These are phyloP conservation scores for Aspergillus awamori DNA, from an alignment of 2,329 filamentous ascomycete genomes.

Conservation along the genomic window DNA sequence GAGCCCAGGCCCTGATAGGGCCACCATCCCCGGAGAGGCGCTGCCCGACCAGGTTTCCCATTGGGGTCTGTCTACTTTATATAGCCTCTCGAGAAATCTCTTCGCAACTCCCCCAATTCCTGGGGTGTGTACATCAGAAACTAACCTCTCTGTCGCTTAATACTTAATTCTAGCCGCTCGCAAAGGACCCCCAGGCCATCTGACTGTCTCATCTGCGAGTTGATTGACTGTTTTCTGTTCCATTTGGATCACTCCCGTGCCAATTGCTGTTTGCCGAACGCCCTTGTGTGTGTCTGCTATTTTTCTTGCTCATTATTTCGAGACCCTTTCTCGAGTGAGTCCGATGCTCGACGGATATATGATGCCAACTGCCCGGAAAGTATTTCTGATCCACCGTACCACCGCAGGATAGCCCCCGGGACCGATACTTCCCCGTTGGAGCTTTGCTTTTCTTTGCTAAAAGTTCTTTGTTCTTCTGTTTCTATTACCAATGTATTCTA, in stretches of 20 bases:
- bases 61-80: conserved; percentile 23
- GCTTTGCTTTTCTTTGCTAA: conserved; percentile 17
- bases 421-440: conserved; percentile 6
- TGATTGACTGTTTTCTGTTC: conserved; percentile 1
- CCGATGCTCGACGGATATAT: conserved; percentile 22
- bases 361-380: conserved; percentile 28
- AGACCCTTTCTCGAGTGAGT: conserved; percentile 22
- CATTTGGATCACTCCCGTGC: background rate
- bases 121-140: conserved; percentile 18
- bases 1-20: conserved; percentile 27
- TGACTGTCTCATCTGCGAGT: conserved; percentile 1
- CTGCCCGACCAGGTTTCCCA: conserved; percentile 27
- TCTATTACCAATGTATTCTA: conserved; percentile 14
- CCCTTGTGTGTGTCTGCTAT: background rate
- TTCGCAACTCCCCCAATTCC: conserved; percentile 2
- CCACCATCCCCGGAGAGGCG: conserved; percentile 19
- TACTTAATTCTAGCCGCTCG: conserved; percentile 16
- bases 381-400: conserved; percentile 24
- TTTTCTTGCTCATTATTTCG: conserved; percentile 4
- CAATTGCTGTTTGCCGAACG: conserved; percentile 14
- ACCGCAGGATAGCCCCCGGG: conserved; percentile 24
- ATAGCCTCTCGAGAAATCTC: conserved; percentile 14
- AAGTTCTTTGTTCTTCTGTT: conserved; percentile 12
- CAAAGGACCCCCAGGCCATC: conserved; percentile 1
- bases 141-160: conserved; percentile 18